Evolutionary conservation across 176 grass and related monocot species (phyloP).

Genomic region (Aechmea fasciata): DNA sequence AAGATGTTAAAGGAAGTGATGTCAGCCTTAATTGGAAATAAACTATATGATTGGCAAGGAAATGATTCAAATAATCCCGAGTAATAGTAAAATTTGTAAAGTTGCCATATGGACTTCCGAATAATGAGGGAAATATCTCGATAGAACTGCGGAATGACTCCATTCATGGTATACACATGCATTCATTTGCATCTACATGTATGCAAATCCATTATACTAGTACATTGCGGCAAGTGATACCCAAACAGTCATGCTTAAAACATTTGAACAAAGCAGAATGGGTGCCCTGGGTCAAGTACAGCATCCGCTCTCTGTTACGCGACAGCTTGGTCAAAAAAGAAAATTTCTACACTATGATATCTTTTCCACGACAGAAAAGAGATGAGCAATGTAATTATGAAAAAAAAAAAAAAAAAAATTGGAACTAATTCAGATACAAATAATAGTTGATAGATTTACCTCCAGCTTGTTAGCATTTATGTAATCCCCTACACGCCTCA

Average conservation of each 20-base stretch:
- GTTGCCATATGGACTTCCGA: background rate
- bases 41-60: background rate
- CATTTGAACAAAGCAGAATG: no score
- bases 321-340: no score
- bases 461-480: constrained; percentile 86
- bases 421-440: background rate
- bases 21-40: background rate
- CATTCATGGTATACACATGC: background rate
- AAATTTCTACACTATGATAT: no score
- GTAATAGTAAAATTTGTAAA: background rate
- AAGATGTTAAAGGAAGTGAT: background rate
- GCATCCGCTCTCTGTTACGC: no score
- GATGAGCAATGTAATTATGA: background rate
- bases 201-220: background rate
- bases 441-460: constrained; percentile 30
- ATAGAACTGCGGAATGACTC: background rate
- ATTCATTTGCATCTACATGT: background rate
- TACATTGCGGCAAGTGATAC: background rate
- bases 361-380: background rate
- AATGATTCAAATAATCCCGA: background rate
- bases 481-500: constrained; percentile 73
- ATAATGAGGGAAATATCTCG: background rate
- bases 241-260: no score
- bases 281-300: no score
- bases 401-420: background rate